Evolutionary conservation across 2,329 filamentous ascomycete genomes (phyloP).

Genomic region (Malbranchea zuffiana): DNA sequence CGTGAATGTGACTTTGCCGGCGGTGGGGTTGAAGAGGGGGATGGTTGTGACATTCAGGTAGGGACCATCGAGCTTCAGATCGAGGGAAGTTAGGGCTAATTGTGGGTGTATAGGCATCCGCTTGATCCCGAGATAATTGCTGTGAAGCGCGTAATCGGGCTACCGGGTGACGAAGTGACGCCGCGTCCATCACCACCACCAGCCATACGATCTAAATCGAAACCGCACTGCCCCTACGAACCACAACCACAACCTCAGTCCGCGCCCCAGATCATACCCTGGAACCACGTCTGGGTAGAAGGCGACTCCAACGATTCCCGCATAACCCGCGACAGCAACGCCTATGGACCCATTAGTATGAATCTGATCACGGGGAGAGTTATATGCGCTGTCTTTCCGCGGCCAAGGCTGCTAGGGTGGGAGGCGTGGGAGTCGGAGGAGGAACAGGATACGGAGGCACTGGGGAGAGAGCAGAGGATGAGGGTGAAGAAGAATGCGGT

Average conservation of each 20-base stretch:
- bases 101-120: slow-evolving; percentile 49
- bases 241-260: slow-evolving; percentile 13
- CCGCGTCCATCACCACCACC: slow-evolving; percentile 52
- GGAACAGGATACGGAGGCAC: slow-evolving; percentile 17
- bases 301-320: slow-evolving; percentile 63
- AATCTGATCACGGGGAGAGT: slow-evolving; percentile 65
- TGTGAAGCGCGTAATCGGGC: slow-evolving; percentile 72
- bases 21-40: slow-evolving; percentile 51
- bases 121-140: slow-evolving; percentile 55
- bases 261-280: slow-evolving; percentile 52
- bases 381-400: slow-evolving; percentile 60
- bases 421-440: slow-evolving; percentile 26
- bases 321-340: slow-evolving; percentile 72
- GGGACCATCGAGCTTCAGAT: slow-evolving; percentile 3
- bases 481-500: slow-evolving; percentile 27
- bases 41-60: slow-evolving; percentile 59
- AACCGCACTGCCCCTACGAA: no score
- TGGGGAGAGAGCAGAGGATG: slow-evolving; percentile 24
- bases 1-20: slow-evolving; percentile 31
- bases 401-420: slow-evolving; percentile 28
- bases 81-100: not conserved
- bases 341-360: slow-evolving; percentile 72
- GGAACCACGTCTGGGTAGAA: slow-evolving; percentile 88
- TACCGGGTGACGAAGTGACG: slow-evolving; percentile 67
- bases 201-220: no score